phyloP scores from a whole-genome alignment of 2,329 filamentous ascomycete genomes.

The Claviceps paspali region DNA sequence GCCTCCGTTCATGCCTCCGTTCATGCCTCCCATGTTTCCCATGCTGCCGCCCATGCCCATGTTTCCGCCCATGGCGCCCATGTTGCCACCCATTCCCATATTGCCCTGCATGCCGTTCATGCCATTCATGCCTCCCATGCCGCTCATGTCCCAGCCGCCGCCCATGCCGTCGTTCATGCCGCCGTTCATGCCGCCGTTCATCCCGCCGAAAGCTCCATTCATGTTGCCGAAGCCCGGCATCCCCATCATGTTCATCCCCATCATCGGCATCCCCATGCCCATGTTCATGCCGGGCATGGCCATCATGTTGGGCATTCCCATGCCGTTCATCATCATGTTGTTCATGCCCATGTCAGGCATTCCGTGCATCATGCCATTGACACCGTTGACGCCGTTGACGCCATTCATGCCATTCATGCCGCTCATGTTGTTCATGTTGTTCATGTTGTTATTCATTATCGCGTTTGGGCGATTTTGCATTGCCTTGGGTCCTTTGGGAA shows the following conservation, averaged over 20 bases:
- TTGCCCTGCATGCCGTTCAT: slow-evolving; percentile 13
- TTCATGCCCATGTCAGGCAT: slow-evolving; percentile 22
- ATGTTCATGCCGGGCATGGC: slow-evolving; percentile 17
- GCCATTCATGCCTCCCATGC: slow-evolving; percentile 11
- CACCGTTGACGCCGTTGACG: background rate
- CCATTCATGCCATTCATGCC: too few species aligned
- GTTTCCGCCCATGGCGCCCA: background rate
- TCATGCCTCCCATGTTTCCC: slow-evolving; percentile 13
- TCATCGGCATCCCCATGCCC: slow-evolving; percentile 15
- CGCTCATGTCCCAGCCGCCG: slow-evolving; percentile 13
- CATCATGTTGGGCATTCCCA: slow-evolving; percentile 19
- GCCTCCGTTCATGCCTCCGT: background rate
- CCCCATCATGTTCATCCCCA: slow-evolving; percentile 14
- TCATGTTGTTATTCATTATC: slow-evolving; percentile 24
- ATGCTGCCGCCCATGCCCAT: background rate
- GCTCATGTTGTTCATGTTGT: slow-evolving; percentile 24
- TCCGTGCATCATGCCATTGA: slow-evolving; percentile 27
- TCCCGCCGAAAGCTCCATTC: slow-evolving; percentile 6
- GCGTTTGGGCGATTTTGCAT: slow-evolving; percentile 39
- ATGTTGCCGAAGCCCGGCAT: slow-evolving; percentile 9
- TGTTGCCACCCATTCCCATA: slow-evolving; percentile 3
- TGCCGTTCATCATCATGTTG: slow-evolving; percentile 10
- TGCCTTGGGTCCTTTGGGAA: slow-evolving; percentile 49
- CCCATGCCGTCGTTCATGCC: slow-evolving; percentile 14
- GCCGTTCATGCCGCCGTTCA: slow-evolving; percentile 16